These are phyloP conservation scores for Fusarium acutatum DNA, from an alignment of 2,329 filamentous ascomycete species.

Conservation along the genomic window DNA sequence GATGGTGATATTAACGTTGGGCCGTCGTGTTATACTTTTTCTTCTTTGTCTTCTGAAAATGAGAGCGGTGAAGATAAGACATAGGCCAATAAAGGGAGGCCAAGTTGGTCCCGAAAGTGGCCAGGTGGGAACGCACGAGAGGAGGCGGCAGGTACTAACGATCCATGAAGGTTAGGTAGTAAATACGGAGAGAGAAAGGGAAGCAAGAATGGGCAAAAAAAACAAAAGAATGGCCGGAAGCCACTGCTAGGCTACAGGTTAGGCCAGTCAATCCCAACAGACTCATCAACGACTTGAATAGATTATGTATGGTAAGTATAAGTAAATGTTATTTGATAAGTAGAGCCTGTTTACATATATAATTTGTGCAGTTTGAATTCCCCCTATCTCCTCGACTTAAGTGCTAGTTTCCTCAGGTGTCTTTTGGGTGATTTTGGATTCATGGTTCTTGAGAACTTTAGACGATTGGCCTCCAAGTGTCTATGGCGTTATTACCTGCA, in stretches of 20 bases:
- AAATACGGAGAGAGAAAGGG: neutral
- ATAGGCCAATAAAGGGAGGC: constrained; percentile 13
- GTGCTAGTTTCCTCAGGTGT: constrained; percentile 6
- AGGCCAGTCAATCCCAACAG: neutral
- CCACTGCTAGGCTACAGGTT: neutral
- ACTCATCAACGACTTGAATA: neutral
- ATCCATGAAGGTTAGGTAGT: neutral
- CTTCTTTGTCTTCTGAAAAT: neutral
- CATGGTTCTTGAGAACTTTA: neutral
- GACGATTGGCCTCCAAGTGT: neutral
- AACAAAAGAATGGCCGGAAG: neutral
- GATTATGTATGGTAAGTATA: neutral
- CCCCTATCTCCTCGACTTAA: constrained; percentile 7
- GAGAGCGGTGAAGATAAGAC: constrained; percentile 18
- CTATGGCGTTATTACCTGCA: neutral
- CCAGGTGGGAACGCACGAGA: constrained; percentile 10
- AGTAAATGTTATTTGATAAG: neutral
- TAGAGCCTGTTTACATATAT: neutral
- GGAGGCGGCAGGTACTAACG: neutral
- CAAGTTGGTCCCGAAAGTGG: constrained; percentile 16
- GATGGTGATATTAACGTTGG: constrained; percentile 17
- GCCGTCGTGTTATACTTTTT: constrained; percentile 1
- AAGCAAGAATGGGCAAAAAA: neutral
- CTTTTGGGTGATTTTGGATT: neutral
- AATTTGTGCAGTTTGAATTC: neutral